Evolutionary conservation across 805 yeast genomes (phyloP).

Genomic region (Hanseniaspora hatyaiensis): DNA sequence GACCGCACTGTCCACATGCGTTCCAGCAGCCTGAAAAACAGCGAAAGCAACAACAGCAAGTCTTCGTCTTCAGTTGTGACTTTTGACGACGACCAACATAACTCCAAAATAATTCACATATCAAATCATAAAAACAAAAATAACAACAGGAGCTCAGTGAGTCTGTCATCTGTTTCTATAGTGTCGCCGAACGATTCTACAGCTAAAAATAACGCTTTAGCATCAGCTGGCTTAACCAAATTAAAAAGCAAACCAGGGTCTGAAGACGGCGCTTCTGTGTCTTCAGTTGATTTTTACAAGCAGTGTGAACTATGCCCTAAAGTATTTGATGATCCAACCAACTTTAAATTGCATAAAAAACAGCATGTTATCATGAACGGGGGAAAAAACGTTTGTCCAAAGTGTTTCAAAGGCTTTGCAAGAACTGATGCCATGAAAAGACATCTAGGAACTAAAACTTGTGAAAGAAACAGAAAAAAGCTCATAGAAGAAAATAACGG

Average conservation of each 20-base stretch:
- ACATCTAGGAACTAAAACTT: slow-evolving; percentile 62
- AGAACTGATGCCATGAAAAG: slow-evolving; percentile 71
- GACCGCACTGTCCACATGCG: too few relatives aligned
- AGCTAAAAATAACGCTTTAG: too few relatives aligned
- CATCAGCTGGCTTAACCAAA: too few relatives aligned
- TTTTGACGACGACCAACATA: slow-evolving; percentile 8
- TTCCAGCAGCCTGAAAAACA: too few relatives aligned
- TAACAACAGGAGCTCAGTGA: neutral
- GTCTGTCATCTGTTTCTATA: neutral
- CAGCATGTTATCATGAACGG: slow-evolving; percentile 43
- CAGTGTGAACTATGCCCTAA: slow-evolving; percentile 49
- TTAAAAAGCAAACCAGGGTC: too few relatives aligned
- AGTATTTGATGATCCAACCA: slow-evolving; percentile 56
- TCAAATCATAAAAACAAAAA: slow-evolving; percentile 2
- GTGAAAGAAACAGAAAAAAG: slow-evolving; percentile 58
- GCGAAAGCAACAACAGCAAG: too few relatives aligned
- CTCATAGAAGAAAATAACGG: slow-evolving; percentile 31
- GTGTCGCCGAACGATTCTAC: too few relatives aligned
- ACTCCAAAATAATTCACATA: slow-evolving; percentile 9
- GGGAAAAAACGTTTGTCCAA: slow-evolving; percentile 59
- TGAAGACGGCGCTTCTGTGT: neutral
- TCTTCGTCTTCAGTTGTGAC: slow-evolving; percentile 4
- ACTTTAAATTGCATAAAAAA: slow-evolving; percentile 62
- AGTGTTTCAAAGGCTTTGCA: slow-evolving; percentile 75
- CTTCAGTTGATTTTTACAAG: neutral